phyloP scores from a whole-genome alignment of 1,139 yeast species.

The Pneumocystis carinii region DNA sequence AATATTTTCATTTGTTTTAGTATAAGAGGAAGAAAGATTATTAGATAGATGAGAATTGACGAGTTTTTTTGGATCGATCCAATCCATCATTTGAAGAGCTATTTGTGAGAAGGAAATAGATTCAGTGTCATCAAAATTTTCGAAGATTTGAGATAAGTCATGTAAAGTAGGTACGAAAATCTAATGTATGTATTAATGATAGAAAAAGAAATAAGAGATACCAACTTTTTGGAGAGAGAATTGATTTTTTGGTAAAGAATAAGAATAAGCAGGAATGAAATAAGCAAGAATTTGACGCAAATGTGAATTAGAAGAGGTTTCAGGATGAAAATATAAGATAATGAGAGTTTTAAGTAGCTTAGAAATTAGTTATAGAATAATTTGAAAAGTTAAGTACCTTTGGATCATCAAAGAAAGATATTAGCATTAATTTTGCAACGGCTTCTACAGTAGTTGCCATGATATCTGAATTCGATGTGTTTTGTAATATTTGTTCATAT shows the following conservation, averaged over 20 bases:
- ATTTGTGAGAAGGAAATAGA: conserved; percentile 40
- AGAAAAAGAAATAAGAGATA: conserved; percentile 41
- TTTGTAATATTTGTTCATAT: conserved; percentile 45
- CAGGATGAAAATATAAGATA: conserved; percentile 60
- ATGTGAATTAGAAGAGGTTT: conserved; percentile 45
- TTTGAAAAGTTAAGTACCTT: conserved; percentile 23
- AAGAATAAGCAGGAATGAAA: conserved; percentile 81
- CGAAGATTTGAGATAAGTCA: background rate
- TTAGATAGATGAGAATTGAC: conserved; percentile 31
- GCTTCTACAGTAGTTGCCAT: conserved; percentile 83
- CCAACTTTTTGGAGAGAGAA: conserved; percentile 47
- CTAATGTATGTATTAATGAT: background rate
- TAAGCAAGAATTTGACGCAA: conserved; percentile 71
- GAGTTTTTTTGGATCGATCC: conserved; percentile 71
- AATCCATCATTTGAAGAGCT: conserved; percentile 58
- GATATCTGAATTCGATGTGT: conserved; percentile 41
- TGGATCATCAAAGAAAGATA: conserved; percentile 57
- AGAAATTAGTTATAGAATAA: background rate
- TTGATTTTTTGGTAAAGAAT: conserved; percentile 64
- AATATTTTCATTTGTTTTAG: background rate
- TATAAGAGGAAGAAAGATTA: background rate
- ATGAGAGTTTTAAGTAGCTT: conserved; percentile 52
- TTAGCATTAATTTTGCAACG: conserved; percentile 63
- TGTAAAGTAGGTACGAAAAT: conserved; percentile 1
- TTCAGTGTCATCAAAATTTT: conserved; percentile 13